Conservation (phyloP, 352 stramenopile species). For the Phytophthora kernoviae region DNA sequence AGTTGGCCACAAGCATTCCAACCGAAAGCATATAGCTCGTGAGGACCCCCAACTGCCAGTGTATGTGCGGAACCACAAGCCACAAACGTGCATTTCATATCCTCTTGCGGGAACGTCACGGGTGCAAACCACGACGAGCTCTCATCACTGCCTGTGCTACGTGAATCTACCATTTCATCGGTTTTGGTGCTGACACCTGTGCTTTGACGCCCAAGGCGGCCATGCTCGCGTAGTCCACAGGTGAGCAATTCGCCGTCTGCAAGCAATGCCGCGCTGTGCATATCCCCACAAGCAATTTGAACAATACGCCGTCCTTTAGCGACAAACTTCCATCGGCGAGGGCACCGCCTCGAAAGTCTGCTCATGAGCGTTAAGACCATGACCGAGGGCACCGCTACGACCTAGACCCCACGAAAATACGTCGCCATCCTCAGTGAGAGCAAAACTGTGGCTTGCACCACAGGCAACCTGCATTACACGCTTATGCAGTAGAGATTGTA, state of each 20-base stretch:
- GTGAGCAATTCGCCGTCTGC: constrained; percentile 53
- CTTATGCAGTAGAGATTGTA: constrained; percentile 63
- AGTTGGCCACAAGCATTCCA: constrained; percentile 67
- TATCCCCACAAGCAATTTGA: constrained; percentile 60
- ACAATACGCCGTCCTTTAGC: constrained; percentile 41
- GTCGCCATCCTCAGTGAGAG: constrained; percentile 61
- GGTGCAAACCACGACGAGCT: constrained; percentile 52
- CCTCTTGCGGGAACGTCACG: constrained; percentile 7
- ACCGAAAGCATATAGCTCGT: constrained; percentile 58
- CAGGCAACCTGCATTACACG: constrained; percentile 65
- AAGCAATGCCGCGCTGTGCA: constrained; percentile 61
- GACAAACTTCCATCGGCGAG: constrained; percentile 60
- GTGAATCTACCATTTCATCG: not conserved
- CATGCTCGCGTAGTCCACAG: constrained; percentile 62
- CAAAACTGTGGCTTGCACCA: constrained; percentile 62
- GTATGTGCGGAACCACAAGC: constrained; percentile 68
- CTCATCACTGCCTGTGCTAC: constrained; percentile 2
- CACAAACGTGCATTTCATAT: constrained; percentile 49
- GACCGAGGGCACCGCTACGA: constrained; percentile 56
- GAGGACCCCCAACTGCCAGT: constrained; percentile 42
- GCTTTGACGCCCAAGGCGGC: constrained; percentile 47
- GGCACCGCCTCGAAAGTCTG: constrained; percentile 36
- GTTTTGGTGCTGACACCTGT: constrained; percentile 9
- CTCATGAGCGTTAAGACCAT: constrained; percentile 43
- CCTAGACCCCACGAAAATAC: constrained; percentile 75